Evolutionary conservation across 805 yeast species (phyloP).

Genomic region (Cyberlindnera bimundalis): DNA sequence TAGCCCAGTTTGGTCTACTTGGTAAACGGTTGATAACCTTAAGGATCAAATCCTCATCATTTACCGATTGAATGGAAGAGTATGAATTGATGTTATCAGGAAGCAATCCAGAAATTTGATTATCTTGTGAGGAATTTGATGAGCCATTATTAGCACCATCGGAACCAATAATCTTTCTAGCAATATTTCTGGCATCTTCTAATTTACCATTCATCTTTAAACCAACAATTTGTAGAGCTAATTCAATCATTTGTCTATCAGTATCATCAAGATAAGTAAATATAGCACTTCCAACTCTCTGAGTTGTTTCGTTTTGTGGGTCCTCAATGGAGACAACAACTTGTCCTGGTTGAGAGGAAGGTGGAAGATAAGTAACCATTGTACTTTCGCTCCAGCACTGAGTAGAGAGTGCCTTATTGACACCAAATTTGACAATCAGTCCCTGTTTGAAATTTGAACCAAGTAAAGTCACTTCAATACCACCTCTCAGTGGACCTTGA

Average conservation of each 20-base stretch:
- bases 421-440: conserved; percentile 81
- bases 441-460: conserved; percentile 88
- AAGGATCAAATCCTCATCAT: conserved; percentile 39
- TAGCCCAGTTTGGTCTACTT: conserved; percentile 75
- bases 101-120: conserved; percentile 1
- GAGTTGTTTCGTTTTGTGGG: conserved; percentile 32
- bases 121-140: conserved; percentile 10
- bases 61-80: conserved; percentile 1
- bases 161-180: conserved; percentile 82
- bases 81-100: conserved; percentile 7
- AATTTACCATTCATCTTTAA: conserved; percentile 93
- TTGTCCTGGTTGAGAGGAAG: conserved; percentile 85
- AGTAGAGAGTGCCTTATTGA: conserved; percentile 72
- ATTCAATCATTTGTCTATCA: conserved; percentile 88
- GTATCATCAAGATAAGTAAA: conserved; percentile 95
- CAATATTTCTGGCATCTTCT: conserved; percentile 93
- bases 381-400: conserved; percentile 97
- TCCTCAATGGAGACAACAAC: conserved; percentile 82
- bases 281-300: conserved; percentile 33
- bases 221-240: conserved; percentile 95
- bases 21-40: conserved; percentile 63
- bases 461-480: conserved; percentile 87
- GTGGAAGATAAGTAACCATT: conserved; percentile 90
- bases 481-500: conserved; percentile 95
- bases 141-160: conserved; percentile 31